Evolutionary conservation across 371 early-diverging fungal species (phyloP).

Genomic region (Neoconidiobolus thromboides): DNA sequence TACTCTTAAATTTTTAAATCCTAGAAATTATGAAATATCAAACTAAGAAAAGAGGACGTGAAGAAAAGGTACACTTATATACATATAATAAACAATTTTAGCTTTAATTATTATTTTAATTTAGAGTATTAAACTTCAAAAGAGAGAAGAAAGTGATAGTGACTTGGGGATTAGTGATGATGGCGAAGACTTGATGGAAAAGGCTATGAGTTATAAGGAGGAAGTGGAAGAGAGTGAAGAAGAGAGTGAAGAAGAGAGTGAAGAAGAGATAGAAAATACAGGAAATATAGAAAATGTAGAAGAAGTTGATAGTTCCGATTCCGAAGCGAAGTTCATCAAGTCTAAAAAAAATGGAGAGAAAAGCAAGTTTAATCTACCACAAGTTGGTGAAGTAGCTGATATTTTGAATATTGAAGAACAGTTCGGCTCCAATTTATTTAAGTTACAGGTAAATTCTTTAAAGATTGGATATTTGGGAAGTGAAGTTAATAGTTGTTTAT

Average conservation of each 20-base stretch:
- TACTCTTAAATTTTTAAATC: too few species aligned
- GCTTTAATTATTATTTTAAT: too few species aligned
- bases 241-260: slow-evolving; percentile 11
- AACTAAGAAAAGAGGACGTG: too few species aligned
- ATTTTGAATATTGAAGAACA: slow-evolving; percentile 62
- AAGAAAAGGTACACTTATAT: too few species aligned
- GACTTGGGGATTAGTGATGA: slow-evolving; percentile 24
- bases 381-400: slow-evolving; percentile 66
- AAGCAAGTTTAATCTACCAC: slow-evolving; percentile 27
- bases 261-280: slow-evolving; percentile 18
- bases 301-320: slow-evolving; percentile 13
- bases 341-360: slow-evolving; percentile 9
- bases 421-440: slow-evolving; percentile 82
- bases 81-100: too few species aligned
- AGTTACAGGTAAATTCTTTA: slow-evolving; percentile 61
- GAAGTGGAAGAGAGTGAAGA: slow-evolving; percentile 9
- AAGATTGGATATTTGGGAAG: too few species aligned
- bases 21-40: too few species aligned
- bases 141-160: background rate
- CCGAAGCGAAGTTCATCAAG: slow-evolving; percentile 10
- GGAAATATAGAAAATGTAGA: slow-evolving; percentile 15
- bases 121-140: too few species aligned
- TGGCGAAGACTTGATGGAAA: slow-evolving; percentile 12
- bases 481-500: too few species aligned
- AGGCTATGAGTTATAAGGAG: slow-evolving; percentile 10